Evolutionary conservation across 139 green algal genomes (phyloP).

Genomic region (Gonium pectorale): DNA sequence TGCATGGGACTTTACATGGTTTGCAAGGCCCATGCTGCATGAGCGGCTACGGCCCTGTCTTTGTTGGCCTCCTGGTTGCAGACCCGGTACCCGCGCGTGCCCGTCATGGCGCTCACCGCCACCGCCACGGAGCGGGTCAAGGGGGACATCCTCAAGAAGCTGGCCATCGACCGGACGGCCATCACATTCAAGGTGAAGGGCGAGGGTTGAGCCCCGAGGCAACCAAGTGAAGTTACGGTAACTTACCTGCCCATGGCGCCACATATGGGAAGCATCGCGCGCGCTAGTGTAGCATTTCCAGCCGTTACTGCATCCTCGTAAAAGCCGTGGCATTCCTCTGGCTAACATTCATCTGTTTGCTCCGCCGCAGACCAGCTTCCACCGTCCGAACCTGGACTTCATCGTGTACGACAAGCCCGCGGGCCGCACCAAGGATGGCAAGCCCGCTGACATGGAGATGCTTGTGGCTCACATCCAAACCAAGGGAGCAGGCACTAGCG

Average conservation of each 20-base stretch:
- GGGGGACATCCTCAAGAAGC: conserved; percentile 61
- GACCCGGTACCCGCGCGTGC: conserved; percentile 54
- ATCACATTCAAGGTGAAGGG: conserved; percentile 49
- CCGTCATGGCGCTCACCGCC: conserved; percentile 81
- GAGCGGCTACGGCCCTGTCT: too few relatives aligned
- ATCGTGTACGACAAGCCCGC: conserved; percentile 74
- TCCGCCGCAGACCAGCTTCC: conserved; percentile 87
- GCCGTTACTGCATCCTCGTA: too few relatives aligned
- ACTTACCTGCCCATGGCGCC: too few relatives aligned
- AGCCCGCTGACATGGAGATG: conserved; percentile 51
- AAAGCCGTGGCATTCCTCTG: too few relatives aligned
- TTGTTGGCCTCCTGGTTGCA: conserved; percentile 16
- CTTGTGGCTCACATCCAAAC: conserved; percentile 64
- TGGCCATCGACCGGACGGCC: conserved; percentile 53
- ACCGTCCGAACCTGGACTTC: conserved; percentile 85
- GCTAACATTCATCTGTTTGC: too few relatives aligned
- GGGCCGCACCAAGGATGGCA: conserved; percentile 50
- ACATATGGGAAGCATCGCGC: too few relatives aligned
- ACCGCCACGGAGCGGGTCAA: conserved; percentile 77
- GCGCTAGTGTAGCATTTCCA: too few relatives aligned
- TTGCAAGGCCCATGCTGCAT: too few relatives aligned
- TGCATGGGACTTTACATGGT: too few relatives aligned
- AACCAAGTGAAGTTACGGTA: too few relatives aligned
- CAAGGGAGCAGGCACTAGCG: conserved; percentile 54
- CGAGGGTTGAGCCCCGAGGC: too few relatives aligned